Conservation (phyloP, 768 basidiomycete species). For the Boletus rufocinnamomeus region DNA sequence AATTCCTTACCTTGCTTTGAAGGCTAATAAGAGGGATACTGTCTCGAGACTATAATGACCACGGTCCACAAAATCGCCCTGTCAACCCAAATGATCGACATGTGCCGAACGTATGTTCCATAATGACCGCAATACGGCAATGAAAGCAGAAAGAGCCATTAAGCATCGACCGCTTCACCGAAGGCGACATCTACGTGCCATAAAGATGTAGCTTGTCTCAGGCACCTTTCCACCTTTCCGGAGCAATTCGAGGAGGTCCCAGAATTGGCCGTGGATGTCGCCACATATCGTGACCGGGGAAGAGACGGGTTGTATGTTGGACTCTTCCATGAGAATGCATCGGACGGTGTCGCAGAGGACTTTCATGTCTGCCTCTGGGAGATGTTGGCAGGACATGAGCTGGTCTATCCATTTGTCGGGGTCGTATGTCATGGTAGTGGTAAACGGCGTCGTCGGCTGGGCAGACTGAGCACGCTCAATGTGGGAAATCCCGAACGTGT, state of each 20-base stretch:
- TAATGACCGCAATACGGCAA: background rate
- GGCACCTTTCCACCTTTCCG: conserved; percentile 84
- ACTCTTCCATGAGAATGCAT: conserved; percentile 90
- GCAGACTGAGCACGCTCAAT: conserved; percentile 1
- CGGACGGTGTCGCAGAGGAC: conserved; percentile 88
- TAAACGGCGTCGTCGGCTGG: background rate
- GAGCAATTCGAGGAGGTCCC: conserved; percentile 91
- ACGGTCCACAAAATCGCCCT: conserved; percentile 98
- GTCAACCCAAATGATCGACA: background rate
- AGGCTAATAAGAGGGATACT: conserved; percentile 80
- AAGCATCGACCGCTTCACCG: conserved; percentile 26
- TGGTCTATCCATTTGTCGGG: conserved; percentile 88
- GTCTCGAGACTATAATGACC: conserved; percentile 97
- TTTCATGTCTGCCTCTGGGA: conserved; percentile 92
- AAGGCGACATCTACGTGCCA: conserved; percentile 68
- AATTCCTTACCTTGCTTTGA: conserved; percentile 77
- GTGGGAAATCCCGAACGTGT: conserved; percentile 18
- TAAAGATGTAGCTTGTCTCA: conserved; percentile 92
- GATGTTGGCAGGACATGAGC: conserved; percentile 82
- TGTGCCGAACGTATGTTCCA: background rate
- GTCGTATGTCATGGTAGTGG: conserved; percentile 39
- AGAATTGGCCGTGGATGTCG: conserved; percentile 98
- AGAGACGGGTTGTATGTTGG: conserved; percentile 95
- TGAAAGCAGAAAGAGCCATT: conserved; percentile 19
- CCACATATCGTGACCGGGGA: conserved; percentile 95